phyloP scores from a whole-genome alignment of 495 filamentous ascomycete species.

The Thozetella sp. region DNA sequence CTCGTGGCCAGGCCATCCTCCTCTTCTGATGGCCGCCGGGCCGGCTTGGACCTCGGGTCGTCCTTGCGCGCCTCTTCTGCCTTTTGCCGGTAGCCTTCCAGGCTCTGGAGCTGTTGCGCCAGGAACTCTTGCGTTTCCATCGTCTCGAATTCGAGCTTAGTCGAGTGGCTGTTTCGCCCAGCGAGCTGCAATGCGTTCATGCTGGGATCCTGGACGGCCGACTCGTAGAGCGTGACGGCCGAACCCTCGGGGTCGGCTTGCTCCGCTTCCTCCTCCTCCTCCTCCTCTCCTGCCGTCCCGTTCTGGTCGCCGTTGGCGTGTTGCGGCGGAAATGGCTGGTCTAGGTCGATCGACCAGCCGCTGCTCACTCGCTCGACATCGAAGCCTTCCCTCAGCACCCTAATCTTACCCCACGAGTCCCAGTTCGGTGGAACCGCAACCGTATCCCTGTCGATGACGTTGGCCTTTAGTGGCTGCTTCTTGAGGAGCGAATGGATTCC shows the following conservation, averaged over 20 bases:
- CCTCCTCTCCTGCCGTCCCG: conserved; percentile 14
- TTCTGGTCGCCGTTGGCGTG: conserved; percentile 13
- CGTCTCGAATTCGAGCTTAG: conserved; percentile 67
- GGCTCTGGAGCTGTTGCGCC: conserved; percentile 65
- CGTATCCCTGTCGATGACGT: conserved; percentile 95
- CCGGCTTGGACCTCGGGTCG: conserved; percentile 26
- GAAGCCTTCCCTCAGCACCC: conserved; percentile 90
- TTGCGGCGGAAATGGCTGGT: conserved; percentile 43
- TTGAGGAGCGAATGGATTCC: conserved; percentile 89
- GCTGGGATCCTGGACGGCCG: conserved; percentile 73
- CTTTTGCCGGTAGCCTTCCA: conserved; percentile 66
- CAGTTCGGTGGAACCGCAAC: conserved; percentile 93
- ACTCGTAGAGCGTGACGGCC: conserved; percentile 75
- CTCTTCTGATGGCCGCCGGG: conserved; percentile 11
- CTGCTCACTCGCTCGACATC: conserved; percentile 85
- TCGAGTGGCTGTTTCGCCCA: conserved; percentile 48
- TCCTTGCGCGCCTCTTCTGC: conserved; percentile 65
- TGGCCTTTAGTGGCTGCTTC: conserved; percentile 83
- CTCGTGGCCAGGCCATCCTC: conserved; percentile 10
- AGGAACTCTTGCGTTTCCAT: conserved; percentile 84
- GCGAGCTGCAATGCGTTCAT: conserved; percentile 57
- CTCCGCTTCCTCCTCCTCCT: conserved; percentile 25
- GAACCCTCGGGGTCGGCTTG: conserved; percentile 39
- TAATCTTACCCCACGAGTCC: conserved; percentile 98
- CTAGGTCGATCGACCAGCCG: conserved; percentile 83